Evolutionary conservation across 192 early-diverging fungal species (phyloP).

Genomic region (Coemansia sp.): DNA sequence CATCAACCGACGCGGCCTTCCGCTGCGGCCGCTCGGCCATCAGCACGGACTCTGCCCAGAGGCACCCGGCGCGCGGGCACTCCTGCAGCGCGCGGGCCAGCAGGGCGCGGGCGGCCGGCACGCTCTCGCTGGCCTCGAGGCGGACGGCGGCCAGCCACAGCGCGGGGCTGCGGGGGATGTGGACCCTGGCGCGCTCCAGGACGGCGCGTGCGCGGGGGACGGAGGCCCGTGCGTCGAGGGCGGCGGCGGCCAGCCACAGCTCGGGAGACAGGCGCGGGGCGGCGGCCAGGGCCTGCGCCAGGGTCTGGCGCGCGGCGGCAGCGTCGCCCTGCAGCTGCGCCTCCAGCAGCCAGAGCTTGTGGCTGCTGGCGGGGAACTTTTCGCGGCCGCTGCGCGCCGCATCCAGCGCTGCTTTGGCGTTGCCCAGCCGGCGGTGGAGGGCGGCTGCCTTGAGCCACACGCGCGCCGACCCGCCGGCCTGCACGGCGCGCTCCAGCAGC

Average conservation of each 20-base stretch:
- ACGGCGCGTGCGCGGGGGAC: conserved; percentile 75
- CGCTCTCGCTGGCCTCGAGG: conserved; percentile 55
- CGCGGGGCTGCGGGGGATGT: conserved; percentile 74
- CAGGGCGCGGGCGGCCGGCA: conserved; percentile 66
- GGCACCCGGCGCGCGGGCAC: conserved; percentile 77
- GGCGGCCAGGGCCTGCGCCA: conserved; percentile 68
- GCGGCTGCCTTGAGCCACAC: conserved; percentile 97
- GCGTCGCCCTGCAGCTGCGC: conserved; percentile 71
- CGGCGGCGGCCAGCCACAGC: conserved; percentile 80
- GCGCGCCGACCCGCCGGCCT: conserved; percentile 40
- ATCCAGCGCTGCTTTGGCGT: conserved; percentile 63
- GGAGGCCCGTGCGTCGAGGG: conserved; percentile 60
- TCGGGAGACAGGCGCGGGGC: conserved; percentile 66
- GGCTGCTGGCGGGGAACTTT: conserved; percentile 66
- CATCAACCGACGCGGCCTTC: conserved; percentile 85
- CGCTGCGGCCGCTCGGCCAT: conserved; percentile 83
- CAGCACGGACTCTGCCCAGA: conserved; percentile 89
- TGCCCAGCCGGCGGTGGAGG: conserved; percentile 75
- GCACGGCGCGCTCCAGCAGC: conserved; percentile 71
- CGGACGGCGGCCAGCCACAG: conserved; percentile 81
- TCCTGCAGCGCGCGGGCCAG: conserved; percentile 91
- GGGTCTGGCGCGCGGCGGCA: conserved; percentile 67
- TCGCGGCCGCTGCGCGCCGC: conserved; percentile 64
- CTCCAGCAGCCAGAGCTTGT: conserved; percentile 95
- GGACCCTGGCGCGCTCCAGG: conserved; percentile 80